Percentiles rank a stretch among this genome's conserved stretches.
phyloP scores from a whole-genome alignment of 2,329 filamentous ascomycete species.

The Ascochyta rabiei region DNA sequence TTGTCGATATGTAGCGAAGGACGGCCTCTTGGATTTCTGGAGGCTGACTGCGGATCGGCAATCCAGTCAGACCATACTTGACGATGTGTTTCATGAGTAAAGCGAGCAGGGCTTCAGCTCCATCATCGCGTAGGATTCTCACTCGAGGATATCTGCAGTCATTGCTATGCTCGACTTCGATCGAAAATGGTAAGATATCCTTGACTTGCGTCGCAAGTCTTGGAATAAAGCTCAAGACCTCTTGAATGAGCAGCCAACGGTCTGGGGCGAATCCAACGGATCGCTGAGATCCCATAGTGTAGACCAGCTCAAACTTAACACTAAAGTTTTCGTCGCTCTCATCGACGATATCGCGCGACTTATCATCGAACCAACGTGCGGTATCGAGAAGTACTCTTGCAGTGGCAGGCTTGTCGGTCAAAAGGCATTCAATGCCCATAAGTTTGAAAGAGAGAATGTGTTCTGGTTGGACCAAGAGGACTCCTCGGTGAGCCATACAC shows the following conservation, averaged over 20 bases:
- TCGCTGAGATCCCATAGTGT: slow-evolving; percentile 63
- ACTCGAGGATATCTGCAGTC: slow-evolving; percentile 55
- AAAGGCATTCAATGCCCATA: slow-evolving; percentile 61
- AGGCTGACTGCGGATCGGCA: slow-evolving; percentile 53
- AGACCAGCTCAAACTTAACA: slow-evolving; percentile 66
- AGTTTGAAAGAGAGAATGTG: slow-evolving; percentile 69
- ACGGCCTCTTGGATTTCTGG: slow-evolving; percentile 41
- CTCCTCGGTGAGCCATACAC: slow-evolving; percentile 59
- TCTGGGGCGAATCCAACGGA: slow-evolving; percentile 59
- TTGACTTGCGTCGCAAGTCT: slow-evolving; percentile 42
- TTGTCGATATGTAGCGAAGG: slow-evolving; percentile 54
- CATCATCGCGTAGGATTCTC: slow-evolving; percentile 55
- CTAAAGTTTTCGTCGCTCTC: slow-evolving; percentile 70
- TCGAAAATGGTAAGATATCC: slow-evolving; percentile 39
- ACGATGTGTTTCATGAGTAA: slow-evolving; percentile 50
- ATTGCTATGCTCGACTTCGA: slow-evolving; percentile 51
- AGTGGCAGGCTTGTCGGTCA: slow-evolving; percentile 36
- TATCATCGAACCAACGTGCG: slow-evolving; percentile 54
- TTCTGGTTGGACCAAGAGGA: slow-evolving; percentile 68
- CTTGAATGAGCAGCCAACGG: slow-evolving; percentile 63
- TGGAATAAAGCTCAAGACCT: slow-evolving; percentile 56
- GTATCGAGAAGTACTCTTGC: slow-evolving; percentile 48
- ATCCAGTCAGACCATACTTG: slow-evolving; percentile 50
- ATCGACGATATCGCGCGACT: slow-evolving; percentile 64
- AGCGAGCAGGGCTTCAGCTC: slow-evolving; percentile 32